Evolutionary conservation across 1,139 yeast genomes (phyloP).

Genomic region (Diutina rugosa): DNA sequence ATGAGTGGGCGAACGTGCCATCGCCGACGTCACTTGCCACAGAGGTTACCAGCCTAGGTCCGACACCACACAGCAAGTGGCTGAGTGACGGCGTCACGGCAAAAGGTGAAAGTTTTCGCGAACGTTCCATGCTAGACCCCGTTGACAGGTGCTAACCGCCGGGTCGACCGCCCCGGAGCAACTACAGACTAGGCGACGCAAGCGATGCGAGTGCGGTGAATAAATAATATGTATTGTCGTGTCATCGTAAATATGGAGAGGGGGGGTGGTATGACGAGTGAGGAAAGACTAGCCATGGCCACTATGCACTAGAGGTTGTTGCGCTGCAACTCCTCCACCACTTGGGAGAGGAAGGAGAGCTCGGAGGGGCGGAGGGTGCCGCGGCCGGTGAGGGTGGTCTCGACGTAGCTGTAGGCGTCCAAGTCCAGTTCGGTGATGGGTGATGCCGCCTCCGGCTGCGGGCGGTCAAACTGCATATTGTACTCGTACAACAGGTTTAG

Average conservation of each 20-base stretch:
- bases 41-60: background rate
- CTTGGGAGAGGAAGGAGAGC: background rate
- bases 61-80: background rate
- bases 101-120: too few species aligned
- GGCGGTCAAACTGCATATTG: background rate
- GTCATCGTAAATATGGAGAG: background rate
- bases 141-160: background rate
- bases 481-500: background rate
- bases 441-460: background rate
- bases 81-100: background rate
- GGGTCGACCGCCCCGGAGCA: background rate
- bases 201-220: background rate
- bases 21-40: background rate
- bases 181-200: background rate
- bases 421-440: background rate
- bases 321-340: background rate
- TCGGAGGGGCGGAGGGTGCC: background rate
- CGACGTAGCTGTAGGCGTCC: background rate
- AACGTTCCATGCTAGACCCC: too few species aligned
- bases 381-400: background rate
- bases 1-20: too few species aligned
- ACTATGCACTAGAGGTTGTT: background rate
- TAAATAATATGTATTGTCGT: background rate
- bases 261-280: background rate
- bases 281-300: background rate